Evolutionary conservation across 768 basidiomycete species (phyloP).

Genomic region (Pisolithus albus): DNA sequence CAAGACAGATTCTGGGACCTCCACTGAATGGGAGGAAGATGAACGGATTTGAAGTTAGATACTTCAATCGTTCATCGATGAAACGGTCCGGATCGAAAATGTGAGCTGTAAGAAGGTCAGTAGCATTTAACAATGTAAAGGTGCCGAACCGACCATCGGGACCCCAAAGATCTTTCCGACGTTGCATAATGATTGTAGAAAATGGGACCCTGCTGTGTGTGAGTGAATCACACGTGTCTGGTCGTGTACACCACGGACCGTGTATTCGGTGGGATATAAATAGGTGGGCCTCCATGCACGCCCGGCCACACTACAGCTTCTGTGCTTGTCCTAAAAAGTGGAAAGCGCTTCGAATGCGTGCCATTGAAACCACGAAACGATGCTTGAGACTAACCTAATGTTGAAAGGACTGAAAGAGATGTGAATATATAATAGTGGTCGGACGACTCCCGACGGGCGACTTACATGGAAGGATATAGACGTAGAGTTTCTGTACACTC

Average conservation of each 20-base stretch:
- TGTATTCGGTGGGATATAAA: not conserved
- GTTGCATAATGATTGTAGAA: too few relatives aligned
- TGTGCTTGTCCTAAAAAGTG: not conserved
- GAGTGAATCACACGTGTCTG: not conserved
- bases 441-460: not conserved
- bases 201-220: not conserved
- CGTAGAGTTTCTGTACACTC: constrained; percentile 23
- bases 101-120: too few relatives aligned
- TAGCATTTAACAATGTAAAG: too few relatives aligned
- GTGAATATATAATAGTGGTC: not conserved
- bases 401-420: constrained; percentile 14
- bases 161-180: too few relatives aligned
- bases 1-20: too few relatives aligned
- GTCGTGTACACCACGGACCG: not conserved
- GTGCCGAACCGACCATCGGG: too few relatives aligned
- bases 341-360: not conserved
- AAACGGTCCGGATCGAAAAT: too few relatives aligned
- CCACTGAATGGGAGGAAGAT: too few relatives aligned
- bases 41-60: too few relatives aligned
- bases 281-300: not conserved
- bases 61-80: too few relatives aligned
- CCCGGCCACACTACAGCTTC: not conserved
- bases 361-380: not conserved
- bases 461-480: constrained; percentile 26
- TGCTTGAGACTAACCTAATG: constrained; percentile 9